A percentile compares a stretch with the other conserved stretches of the same genome.
These are phyloP conservation scores for Microdochium bolleyi DNA, from an alignment of 2,329 filamentous ascomycete genomes.

Conservation along the genomic window DNA sequence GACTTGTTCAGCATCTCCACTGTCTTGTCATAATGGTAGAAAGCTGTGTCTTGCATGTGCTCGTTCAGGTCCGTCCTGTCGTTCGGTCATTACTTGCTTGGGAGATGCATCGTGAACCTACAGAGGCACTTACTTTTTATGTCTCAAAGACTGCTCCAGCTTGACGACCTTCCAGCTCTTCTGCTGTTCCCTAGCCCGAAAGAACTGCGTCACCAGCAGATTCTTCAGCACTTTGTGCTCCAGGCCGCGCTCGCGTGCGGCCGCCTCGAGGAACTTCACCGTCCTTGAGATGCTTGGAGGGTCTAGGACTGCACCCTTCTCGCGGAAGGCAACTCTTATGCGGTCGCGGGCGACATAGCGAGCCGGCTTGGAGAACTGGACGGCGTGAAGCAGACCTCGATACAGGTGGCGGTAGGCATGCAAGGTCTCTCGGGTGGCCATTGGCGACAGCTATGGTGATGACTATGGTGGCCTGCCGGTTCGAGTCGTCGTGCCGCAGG, in stretches of 20 bases:
- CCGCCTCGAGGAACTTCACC: slow-evolving; percentile 60
- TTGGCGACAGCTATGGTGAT: slow-evolving; percentile 6
- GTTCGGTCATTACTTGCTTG: slow-evolving; percentile 9
- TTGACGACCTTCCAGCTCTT: slow-evolving; percentile 16
- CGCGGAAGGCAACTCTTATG: slow-evolving; percentile 51
- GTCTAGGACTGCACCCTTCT: slow-evolving; percentile 37
- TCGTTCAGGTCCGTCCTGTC: slow-evolving; percentile 10
- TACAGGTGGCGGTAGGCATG: slow-evolving; percentile 65
- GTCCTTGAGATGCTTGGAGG: slow-evolving; percentile 52
- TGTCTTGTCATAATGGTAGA: slow-evolving; percentile 60
- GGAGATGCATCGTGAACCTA: neutral
- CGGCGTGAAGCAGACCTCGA: slow-evolving; percentile 57
- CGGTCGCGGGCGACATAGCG: slow-evolving; percentile 54
- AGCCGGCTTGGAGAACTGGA: slow-evolving; percentile 63
- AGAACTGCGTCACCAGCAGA: slow-evolving; percentile 42
- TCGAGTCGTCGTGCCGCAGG: neutral
- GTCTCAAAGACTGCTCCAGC: neutral
- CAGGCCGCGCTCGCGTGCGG: slow-evolving; percentile 52
- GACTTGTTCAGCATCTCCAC: slow-evolving; percentile 66
- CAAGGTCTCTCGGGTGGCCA: slow-evolving; percentile 37
- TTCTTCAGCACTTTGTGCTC: slow-evolving; percentile 70
- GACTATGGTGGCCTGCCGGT: too few species aligned
- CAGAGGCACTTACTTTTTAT: slow-evolving; percentile 8
- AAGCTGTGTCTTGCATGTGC: slow-evolving; percentile 25
- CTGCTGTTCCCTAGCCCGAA: slow-evolving; percentile 3